Evolutionary conservation across 441 rosid species (phyloP).

Genomic region (Macaranga tanarius): DNA sequence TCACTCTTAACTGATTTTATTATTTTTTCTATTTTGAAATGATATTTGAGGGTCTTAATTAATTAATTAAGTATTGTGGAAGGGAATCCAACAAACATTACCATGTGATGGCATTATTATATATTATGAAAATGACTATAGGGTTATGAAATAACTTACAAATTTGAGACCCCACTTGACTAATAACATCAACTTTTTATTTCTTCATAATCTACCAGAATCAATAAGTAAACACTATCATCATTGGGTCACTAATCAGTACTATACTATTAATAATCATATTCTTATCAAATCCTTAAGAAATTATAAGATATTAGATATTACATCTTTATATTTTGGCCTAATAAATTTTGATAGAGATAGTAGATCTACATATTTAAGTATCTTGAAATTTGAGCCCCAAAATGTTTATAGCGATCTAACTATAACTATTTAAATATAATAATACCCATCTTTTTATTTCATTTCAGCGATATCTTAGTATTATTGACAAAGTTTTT

Average conservation of each 20-base stretch:
- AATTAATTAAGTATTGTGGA: no score
- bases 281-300: neutral
- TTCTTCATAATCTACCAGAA: constrained; percentile 18
- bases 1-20: no score
- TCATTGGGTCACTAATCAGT: neutral
- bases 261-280: neutral
- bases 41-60: no score
- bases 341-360: neutral
- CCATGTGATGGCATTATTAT: constrained; percentile 12
- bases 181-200: neutral
- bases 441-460: neutral
- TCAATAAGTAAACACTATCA: neutral
- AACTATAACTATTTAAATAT: no score
- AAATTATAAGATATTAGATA: neutral
- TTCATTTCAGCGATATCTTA: no score
- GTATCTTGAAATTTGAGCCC: neutral
- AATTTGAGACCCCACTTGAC: constrained; percentile 19
- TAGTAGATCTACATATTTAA: neutral
- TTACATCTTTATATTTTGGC: neutral
- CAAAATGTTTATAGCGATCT: no score
- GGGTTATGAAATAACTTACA: neutral
- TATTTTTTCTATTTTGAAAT: neutral
- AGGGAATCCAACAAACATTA: constrained; percentile 2
- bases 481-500: neutral
- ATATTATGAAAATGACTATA: neutral